Evolutionary conservation across 1,139 yeast species (phyloP).

Genomic region (Yamadazyma diddensiae): DNA sequence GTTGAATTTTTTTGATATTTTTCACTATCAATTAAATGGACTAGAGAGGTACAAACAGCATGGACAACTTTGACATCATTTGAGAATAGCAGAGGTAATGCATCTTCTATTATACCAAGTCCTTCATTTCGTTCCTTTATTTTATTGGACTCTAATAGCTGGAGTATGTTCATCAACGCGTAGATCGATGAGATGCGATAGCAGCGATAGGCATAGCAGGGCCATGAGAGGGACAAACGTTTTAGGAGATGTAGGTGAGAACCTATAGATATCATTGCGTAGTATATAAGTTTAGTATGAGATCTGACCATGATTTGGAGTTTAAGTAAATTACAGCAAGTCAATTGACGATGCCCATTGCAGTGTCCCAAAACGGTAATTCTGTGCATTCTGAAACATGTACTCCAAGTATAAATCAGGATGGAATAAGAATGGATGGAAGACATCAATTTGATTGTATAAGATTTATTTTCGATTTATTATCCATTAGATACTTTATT

Average conservation of each 20-base stretch:
- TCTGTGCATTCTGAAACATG: background rate
- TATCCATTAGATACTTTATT: too few relatives aligned
- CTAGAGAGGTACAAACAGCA: constrained; percentile 9
- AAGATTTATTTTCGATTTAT: background rate
- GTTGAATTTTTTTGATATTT: constrained; percentile 6
- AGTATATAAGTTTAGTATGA: too few relatives aligned
- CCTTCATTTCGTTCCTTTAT: constrained; percentile 14
- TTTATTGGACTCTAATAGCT: constrained; percentile 11
- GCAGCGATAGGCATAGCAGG: too few relatives aligned
- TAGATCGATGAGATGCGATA: background rate
- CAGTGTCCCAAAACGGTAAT: constrained; percentile 7
- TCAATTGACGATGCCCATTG: constrained; percentile 9
- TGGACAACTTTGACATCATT: constrained; percentile 9
- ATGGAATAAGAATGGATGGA: background rate
- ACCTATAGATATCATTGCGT: too few relatives aligned
- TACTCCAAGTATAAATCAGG: background rate
- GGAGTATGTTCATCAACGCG: constrained; percentile 2
- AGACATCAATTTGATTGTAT: background rate
- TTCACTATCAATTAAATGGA: constrained; percentile 11
- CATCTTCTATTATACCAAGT: constrained; percentile 8
- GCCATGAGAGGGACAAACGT: too few relatives aligned
- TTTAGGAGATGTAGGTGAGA: too few relatives aligned
- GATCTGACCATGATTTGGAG: too few relatives aligned
- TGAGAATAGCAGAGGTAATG: constrained; percentile 7
- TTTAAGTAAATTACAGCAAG: too few relatives aligned